A percentile compares a stretch with the other conserved stretches of the same genome.
Evolutionary conservation across 305 asterid species (phyloP).

Genomic region (Fraxinus greggii): DNA sequence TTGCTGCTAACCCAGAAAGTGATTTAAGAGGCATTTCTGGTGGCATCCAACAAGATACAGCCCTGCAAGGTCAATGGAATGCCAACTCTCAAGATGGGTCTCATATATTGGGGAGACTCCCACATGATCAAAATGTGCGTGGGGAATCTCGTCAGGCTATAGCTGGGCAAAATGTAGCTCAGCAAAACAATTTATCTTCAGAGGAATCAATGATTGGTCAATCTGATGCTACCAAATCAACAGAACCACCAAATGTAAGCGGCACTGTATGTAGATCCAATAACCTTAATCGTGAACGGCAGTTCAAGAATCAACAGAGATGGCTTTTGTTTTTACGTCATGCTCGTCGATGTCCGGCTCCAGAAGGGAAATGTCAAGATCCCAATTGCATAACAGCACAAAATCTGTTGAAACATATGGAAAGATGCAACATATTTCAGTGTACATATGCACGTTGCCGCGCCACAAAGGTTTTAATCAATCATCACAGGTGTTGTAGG

Average conservation of each 20-base stretch:
- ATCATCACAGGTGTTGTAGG: conserved; percentile 59
- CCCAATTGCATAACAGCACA: conserved; percentile 58
- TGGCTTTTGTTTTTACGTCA: conserved; percentile 88
- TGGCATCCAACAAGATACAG: conserved; percentile 49
- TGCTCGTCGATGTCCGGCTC: conserved; percentile 81
- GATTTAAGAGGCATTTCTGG: conserved; percentile 51
- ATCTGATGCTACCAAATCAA: conserved; percentile 50
- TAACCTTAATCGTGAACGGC: conserved; percentile 49
- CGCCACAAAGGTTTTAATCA: conserved; percentile 47
- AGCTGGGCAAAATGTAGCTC: conserved; percentile 64
- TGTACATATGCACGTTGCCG: conserved; percentile 69
- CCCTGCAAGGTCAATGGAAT: conserved; percentile 49
- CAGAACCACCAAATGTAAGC: conserved; percentile 43
- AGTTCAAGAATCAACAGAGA: conserved; percentile 59
- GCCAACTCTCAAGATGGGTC: conserved; percentile 55
- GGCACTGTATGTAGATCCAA: conserved; percentile 41
- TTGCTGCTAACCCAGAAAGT: conserved; percentile 49
- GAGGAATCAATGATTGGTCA: conserved; percentile 63
- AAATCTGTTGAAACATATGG: conserved; percentile 70
- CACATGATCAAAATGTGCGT: conserved; percentile 46
- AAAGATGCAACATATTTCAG: conserved; percentile 44
- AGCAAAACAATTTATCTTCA: conserved; percentile 63
- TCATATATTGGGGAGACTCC: conserved; percentile 44
- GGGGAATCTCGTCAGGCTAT: conserved; percentile 65
- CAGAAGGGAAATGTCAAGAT: conserved; percentile 82